Conservation (phyloP, 1,139 yeast species). For the Suhomyces yuchorum region DNA sequence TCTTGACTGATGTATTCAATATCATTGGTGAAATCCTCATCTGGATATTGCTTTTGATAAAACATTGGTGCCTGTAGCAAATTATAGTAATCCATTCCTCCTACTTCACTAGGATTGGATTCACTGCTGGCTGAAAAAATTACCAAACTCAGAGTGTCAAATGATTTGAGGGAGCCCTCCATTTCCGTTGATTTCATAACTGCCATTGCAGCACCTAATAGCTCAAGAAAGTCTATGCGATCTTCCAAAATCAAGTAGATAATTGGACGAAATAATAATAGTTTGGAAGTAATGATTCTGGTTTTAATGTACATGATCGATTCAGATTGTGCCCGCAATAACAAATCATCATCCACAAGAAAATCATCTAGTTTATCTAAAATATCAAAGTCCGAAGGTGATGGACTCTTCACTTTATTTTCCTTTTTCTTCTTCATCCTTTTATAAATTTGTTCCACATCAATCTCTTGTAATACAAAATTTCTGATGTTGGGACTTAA, state of each 20-base stretch:
- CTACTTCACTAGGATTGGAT: constrained; percentile 14
- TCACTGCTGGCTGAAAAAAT: constrained; percentile 11
- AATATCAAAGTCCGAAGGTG: constrained; percentile 16
- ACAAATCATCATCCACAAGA: constrained; percentile 37
- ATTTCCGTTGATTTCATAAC: constrained; percentile 17
- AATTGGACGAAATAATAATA: constrained; percentile 39
- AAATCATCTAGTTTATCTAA: constrained; percentile 35
- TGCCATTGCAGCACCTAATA: constrained; percentile 19
- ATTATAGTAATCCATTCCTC: constrained; percentile 30
- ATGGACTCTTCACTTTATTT: constrained; percentile 16
- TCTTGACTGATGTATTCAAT: constrained; percentile 22
- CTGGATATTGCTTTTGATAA: constrained; percentile 28
- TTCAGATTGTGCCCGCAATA: constrained; percentile 41
- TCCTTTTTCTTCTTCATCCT: constrained; percentile 31
- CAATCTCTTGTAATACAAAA: constrained; percentile 38
- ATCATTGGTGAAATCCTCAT: constrained; percentile 38
- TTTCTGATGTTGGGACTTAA: constrained; percentile 37
- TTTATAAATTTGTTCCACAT: constrained; percentile 37
- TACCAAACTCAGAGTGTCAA: constrained; percentile 12
- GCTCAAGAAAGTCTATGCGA: constrained; percentile 24
- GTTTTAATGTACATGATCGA: constrained; percentile 45
- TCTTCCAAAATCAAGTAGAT: constrained; percentile 39
- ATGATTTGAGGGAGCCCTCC: constrained; percentile 8
- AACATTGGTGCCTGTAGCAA: constrained; percentile 33
- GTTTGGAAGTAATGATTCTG: constrained; percentile 36